phyloP scores from a whole-genome alignment of 371 early-diverging fungal species.

The Umbelopsis sp. region DNA sequence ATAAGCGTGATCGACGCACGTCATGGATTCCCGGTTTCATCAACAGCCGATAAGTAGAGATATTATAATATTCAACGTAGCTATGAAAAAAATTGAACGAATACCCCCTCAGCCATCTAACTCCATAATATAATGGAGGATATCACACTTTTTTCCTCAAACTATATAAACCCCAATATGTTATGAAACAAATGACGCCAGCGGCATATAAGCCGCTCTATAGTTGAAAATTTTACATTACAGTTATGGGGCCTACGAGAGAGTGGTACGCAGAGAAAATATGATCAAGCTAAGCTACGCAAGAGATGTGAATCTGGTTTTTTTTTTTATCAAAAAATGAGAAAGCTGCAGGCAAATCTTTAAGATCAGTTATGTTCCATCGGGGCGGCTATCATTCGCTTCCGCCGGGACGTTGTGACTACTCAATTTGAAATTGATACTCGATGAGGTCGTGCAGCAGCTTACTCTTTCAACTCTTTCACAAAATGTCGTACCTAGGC shows the following conservation, averaged over 20 bases:
- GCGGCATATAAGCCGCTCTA: too few species aligned
- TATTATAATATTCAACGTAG: background rate
- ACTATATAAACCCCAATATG: background rate
- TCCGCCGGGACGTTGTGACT: too few species aligned
- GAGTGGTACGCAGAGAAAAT: too few species aligned
- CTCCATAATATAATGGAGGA: background rate
- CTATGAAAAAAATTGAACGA: slow-evolving; percentile 2
- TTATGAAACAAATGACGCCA: background rate
- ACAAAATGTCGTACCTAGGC: slow-evolving; percentile 2
- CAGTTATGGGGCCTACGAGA: too few species aligned
- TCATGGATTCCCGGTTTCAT: slow-evolving; percentile 47
- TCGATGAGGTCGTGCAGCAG: background rate
- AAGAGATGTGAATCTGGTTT: too few species aligned
- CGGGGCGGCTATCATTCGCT: too few species aligned
- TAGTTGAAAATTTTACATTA: too few species aligned
- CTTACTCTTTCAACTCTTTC: background rate
- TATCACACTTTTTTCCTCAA: background rate
- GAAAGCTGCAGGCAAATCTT: too few species aligned
- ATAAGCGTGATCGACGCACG: slow-evolving; percentile 37
- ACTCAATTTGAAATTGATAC: background rate
- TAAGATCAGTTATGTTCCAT: too few species aligned
- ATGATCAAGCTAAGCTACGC: too few species aligned
- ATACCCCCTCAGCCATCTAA: slow-evolving; percentile 15
- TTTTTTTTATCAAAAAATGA: too few species aligned
- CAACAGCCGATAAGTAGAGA: slow-evolving; percentile 27